phyloP scores from a whole-genome alignment of 306 rosid species.

The Cucurbita moschata region DNA sequence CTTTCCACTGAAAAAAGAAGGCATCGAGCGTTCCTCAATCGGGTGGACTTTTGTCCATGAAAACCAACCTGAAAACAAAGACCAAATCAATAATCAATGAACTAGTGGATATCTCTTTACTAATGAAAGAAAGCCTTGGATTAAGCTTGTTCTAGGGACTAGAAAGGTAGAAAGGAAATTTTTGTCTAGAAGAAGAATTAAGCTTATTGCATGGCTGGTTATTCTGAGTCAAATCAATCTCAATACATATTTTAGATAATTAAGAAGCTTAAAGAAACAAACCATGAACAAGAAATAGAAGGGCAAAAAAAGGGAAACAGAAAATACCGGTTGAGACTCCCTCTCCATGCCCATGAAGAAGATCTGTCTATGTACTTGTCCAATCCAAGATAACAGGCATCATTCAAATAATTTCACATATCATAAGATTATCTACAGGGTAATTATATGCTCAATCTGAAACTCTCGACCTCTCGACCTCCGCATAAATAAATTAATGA shows the following conservation, averaged over 20 bases:
- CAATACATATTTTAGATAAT: background rate
- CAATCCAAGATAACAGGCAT: background rate
- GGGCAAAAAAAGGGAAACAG: background rate
- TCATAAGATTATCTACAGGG: background rate
- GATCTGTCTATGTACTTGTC: background rate
- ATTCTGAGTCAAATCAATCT: background rate
- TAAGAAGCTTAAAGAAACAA: background rate
- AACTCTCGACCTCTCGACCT: background rate
- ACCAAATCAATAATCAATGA: background rate
- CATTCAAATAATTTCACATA: background rate
- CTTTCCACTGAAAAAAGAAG: constrained; percentile 62
- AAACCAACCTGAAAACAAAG: constrained; percentile 71
- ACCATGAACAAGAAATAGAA: background rate
- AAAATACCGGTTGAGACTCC: background rate
- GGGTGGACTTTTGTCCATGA: constrained; percentile 57
- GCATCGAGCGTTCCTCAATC: constrained; percentile 57
- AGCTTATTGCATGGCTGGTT: background rate
- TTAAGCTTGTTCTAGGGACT: background rate
- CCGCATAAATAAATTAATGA: background rate
- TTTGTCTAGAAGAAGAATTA: background rate
- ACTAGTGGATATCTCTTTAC: background rate
- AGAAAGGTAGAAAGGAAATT: background rate
- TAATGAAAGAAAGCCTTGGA: background rate
- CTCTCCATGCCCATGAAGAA: background rate
- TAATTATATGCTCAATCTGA: background rate